phyloP scores from a whole-genome alignment of 495 filamentous ascomycete species.

The Penicillium taxi region DNA sequence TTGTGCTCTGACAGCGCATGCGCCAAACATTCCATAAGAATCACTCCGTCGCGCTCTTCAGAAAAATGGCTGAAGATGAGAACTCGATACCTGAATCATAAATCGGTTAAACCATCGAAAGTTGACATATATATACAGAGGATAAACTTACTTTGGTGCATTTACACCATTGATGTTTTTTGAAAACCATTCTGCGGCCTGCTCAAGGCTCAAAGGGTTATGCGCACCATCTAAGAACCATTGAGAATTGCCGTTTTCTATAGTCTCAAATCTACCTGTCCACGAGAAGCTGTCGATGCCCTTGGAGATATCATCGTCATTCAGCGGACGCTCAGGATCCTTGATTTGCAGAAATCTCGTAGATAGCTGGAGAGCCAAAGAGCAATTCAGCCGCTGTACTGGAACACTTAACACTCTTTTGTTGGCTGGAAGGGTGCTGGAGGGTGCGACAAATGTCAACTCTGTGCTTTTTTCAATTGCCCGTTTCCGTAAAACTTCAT shows the following conservation, averaged over 20 bases:
- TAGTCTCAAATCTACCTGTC: constrained; percentile 39
- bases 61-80: constrained; percentile 38
- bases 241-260: constrained; percentile 17
- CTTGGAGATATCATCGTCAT: constrained; percentile 15
- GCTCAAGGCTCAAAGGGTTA: constrained; percentile 36
- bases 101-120: background rate
- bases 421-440: constrained; percentile 33
- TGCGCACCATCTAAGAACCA: constrained; percentile 47
- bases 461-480: constrained; percentile 53
- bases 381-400: constrained; percentile 36
- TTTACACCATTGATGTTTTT: constrained; percentile 6
- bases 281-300: constrained; percentile 34
- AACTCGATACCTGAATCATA: constrained; percentile 10
- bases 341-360: constrained; percentile 17
- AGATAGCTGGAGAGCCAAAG: constrained; percentile 28
- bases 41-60: constrained; percentile 28
- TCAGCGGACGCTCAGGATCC: constrained; percentile 12
- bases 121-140: background rate
- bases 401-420: constrained; percentile 17
- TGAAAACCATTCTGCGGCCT: constrained; percentile 38
- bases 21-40: constrained; percentile 23
- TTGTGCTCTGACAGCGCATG: constrained; percentile 16
- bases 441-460: constrained; percentile 47
- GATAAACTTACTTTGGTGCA: constrained; percentile 11
- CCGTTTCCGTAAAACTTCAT: constrained; percentile 51